phyloP scores from a whole-genome alignment of 2,329 filamentous ascomycete species.

The Aotearoamyces nothofagi region DNA sequence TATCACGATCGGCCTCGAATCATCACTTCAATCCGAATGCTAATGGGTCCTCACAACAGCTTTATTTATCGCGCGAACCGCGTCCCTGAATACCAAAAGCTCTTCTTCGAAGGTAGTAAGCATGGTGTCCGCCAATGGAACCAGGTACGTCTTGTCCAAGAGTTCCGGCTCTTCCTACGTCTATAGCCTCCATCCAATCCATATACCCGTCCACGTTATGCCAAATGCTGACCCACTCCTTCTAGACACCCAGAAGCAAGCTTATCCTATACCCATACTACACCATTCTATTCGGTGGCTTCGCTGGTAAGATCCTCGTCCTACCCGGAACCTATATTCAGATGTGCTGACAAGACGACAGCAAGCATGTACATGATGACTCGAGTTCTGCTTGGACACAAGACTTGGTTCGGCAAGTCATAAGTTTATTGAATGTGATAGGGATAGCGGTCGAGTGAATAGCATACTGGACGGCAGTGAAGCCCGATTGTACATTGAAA shows the following conservation, averaged over 20 bases:
- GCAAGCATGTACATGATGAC: conserved; percentile 53
- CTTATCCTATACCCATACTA: conserved; percentile 55
- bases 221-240: no score
- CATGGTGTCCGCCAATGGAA: conserved; percentile 57
- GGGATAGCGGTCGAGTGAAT: no score
- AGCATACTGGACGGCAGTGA: no score
- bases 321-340: background rate
- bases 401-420: conserved; percentile 62
- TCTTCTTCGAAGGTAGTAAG: conserved; percentile 61
- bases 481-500: no score
- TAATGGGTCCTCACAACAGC: conserved; percentile 14
- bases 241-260: conserved; percentile 50
- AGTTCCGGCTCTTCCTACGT: no score
- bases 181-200: background rate
- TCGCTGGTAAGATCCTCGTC: conserved; percentile 37
- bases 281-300: conserved; percentile 43
- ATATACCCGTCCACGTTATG: no score
- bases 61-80: conserved; percentile 60
- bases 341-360: conserved; percentile 8
- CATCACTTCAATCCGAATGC: conserved; percentile 5
- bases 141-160: conserved; percentile 43
- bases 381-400: conserved; percentile 62
- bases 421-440: no score
- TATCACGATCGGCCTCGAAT: background rate
- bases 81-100: conserved; percentile 59